Conservation (phyloP, 176 grass and related monocot species). For the Hordeum vulgare region DNA sequence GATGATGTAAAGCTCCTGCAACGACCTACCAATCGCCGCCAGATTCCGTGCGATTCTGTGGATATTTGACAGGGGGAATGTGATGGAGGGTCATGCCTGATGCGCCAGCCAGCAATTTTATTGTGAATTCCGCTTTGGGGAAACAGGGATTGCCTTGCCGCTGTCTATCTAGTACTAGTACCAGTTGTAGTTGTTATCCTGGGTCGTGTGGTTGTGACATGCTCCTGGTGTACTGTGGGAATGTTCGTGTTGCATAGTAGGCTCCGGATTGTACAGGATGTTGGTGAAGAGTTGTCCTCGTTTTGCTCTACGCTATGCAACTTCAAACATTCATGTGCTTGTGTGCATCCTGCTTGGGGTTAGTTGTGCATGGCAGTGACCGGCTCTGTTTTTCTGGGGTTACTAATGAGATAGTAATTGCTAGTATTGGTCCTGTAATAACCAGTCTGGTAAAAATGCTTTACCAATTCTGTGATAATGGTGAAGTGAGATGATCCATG, state of each 20-base stretch:
- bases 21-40: neutral
- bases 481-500: neutral
- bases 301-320: neutral
- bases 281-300: neutral
- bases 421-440: neutral
- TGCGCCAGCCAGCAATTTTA: neutral
- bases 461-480: neutral
- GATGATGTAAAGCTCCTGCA: neutral
- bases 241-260: neutral
- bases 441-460: neutral
- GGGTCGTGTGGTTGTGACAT: neutral
- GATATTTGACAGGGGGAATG: neutral
- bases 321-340: neutral
- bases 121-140: neutral
- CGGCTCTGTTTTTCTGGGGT: no score
- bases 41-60: slow-evolving; percentile 4
- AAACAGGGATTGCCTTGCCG: neutral
- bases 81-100: neutral
- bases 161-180: neutral
- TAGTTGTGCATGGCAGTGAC: neutral
- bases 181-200: neutral
- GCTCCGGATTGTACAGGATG: neutral
- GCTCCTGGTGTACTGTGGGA: neutral
- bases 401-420: neutral
- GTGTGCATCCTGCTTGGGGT: neutral